Conservation (phyloP, 1,284 basidiomycete species). For the Schizopora paradoxa region DNA sequence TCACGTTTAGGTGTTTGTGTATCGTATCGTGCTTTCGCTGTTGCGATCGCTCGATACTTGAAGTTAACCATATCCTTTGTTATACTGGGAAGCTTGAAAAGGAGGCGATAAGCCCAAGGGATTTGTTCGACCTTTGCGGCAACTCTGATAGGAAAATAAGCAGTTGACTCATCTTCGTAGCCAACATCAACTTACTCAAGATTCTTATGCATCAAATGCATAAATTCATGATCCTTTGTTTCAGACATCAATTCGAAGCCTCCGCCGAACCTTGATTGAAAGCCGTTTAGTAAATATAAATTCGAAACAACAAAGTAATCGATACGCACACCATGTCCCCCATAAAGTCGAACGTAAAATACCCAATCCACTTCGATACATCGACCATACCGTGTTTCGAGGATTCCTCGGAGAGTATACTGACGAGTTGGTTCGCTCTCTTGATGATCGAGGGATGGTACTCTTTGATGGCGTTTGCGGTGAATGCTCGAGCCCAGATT, state of each 20-base stretch:
- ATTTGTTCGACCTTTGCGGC: not conserved
- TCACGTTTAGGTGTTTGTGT: slow-evolving; percentile 28
- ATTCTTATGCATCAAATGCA: slow-evolving; percentile 16
- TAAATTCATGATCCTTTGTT: slow-evolving; percentile 10
- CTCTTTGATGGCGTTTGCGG: slow-evolving; percentile 30
- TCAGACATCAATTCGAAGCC: slow-evolving; percentile 23
- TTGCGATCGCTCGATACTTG: too few species aligned
- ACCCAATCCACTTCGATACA: slow-evolving; percentile 31
- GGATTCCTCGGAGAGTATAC: slow-evolving; percentile 22
- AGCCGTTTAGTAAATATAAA: not conserved
- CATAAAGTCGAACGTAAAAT: slow-evolving; percentile 35
- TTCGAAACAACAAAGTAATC: too few species aligned
- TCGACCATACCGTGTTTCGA: slow-evolving; percentile 22
- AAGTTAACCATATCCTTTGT: too few species aligned
- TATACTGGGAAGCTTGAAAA: too few species aligned
- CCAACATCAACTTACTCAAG: slow-evolving; percentile 8
- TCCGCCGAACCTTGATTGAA: slow-evolving; percentile 25
- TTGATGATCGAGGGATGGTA: slow-evolving; percentile 32
- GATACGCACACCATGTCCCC: slow-evolving; percentile 30
- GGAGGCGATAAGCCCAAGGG: too few species aligned
- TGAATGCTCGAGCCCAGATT: slow-evolving; percentile 39
- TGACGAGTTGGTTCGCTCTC: slow-evolving; percentile 31
- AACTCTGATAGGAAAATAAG: not conserved
- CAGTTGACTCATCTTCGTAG: not conserved
- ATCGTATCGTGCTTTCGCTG: not conserved